Evolutionary conservation across 164 flowering plant species (phyloP).

Genomic region (Warburgia ugandensis): DNA sequence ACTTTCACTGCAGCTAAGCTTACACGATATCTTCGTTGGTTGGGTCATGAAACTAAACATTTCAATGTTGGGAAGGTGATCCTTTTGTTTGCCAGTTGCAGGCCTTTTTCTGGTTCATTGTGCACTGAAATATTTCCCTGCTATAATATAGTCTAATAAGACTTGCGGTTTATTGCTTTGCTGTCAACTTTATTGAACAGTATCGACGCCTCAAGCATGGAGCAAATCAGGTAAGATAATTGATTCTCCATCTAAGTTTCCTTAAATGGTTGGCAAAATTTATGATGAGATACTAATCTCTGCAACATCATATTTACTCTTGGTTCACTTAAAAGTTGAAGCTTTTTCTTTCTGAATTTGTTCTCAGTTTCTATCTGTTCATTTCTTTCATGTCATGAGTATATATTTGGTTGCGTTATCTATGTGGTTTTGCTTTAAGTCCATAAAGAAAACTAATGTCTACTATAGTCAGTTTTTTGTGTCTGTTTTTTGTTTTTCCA

Average conservation of each 20-base stretch:
- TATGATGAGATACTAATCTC: not conserved
- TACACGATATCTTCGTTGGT: constrained; percentile 96
- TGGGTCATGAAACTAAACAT: constrained; percentile 97
- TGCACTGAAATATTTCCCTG: not conserved
- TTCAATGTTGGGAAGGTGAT: constrained; percentile 98
- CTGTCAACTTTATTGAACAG: constrained; percentile 12
- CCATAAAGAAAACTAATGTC: too few relatives aligned
- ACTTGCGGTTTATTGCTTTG: not conserved
- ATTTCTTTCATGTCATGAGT: too few relatives aligned
- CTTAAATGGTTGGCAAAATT: not conserved
- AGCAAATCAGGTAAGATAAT: constrained; percentile 60
- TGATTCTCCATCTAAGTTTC: not conserved
- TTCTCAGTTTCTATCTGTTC: too few relatives aligned
- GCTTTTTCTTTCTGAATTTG: too few relatives aligned
- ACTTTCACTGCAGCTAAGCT: constrained; percentile 96
- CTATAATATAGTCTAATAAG: not conserved
- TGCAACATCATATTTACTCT: not conserved
- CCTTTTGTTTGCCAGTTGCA: not conserved
- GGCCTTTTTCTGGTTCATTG: not conserved
- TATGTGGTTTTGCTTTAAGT: too few relatives aligned
- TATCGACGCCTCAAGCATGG: constrained; percentile 87
- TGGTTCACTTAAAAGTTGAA: not conserved
- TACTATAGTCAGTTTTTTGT: too few relatives aligned
- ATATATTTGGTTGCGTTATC: too few relatives aligned
- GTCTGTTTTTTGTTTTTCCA: too few relatives aligned